phyloP scores from a whole-genome alignment of 2,329 filamentous ascomycete species.

The Geosmithia putterillii region DNA sequence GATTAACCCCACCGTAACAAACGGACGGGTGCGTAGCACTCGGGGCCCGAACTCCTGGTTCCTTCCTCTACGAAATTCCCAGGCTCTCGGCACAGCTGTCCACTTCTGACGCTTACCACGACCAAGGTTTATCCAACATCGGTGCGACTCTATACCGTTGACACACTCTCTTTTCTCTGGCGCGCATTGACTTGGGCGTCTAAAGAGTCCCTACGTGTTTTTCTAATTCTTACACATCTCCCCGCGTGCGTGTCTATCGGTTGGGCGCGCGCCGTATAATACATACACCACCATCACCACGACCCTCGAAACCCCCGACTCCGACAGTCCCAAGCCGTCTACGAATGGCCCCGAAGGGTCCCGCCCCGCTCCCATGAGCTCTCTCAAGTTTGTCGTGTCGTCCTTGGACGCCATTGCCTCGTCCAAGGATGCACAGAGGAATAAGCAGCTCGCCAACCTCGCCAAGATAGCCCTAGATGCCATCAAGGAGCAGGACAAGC shows the following conservation, averaged over 20 bases:
- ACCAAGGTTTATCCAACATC: not conserved
- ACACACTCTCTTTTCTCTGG: not conserved
- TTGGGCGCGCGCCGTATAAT: not conserved
- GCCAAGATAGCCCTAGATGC: slow-evolving; percentile 71
- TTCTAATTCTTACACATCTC: too few species aligned
- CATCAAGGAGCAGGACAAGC: slow-evolving; percentile 74
- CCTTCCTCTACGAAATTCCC: not conserved
- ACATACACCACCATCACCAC: not conserved
- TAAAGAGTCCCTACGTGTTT: too few species aligned
- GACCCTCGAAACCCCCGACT: slow-evolving; percentile 1
- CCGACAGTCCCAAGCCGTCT: too few species aligned
- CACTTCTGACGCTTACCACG: not conserved
- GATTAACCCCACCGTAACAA: not conserved
- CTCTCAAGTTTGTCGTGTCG: slow-evolving; percentile 89
- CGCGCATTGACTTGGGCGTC: not conserved
- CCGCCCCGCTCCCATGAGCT: slow-evolving; percentile 56
- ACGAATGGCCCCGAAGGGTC: slow-evolving; percentile 31
- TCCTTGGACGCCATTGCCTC: slow-evolving; percentile 84
- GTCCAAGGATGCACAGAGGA: slow-evolving; percentile 82
- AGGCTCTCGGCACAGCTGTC: not conserved
- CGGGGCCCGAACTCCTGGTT: not conserved
- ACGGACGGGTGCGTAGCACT: not conserved
- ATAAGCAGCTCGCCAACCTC: slow-evolving; percentile 71
- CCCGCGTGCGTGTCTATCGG: not conserved
- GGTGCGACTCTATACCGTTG: too few species aligned